Base-by-base conservation (phyloP, 495 filamentous ascomycete genomes). In the Xylaria acuta region DNA sequence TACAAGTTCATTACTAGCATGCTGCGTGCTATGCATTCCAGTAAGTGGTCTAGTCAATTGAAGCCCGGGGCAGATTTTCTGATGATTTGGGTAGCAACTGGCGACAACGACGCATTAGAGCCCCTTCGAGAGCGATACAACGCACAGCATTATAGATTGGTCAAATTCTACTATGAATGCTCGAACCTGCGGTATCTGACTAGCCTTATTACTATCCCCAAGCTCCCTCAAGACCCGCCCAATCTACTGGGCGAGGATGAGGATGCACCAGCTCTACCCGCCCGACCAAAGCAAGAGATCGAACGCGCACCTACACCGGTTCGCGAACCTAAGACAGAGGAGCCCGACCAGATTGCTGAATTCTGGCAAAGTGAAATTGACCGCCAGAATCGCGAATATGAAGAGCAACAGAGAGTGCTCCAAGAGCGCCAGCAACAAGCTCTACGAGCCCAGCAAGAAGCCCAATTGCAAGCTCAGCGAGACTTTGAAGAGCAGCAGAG, bases 121-220 rank as follows among this genome's bases (percentile, higher is more conserved):
- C 96, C 95, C 1, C 87, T 99, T 2, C 90, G 95, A 60, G 87
- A 88, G 68, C 88, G 95, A 75, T 99, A 98, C 76, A 92, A 98
- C 80, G 93, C 94, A 32, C 97, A 98, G 75, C 96, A 98, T 80
- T 92, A 98, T 82, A 92, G 96, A 32, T 88, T 99, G 22, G 92
- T 97, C 75, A 95, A 96, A 74, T 99, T 97, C 83, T 99, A 98
- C 83, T 98, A 97, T 81, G 96, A 99, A 83, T 99, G 96, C 83
- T 98, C 95, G 6, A 98, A 97, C 80, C 84, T 99, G 70, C 92
- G 95, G 67, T 99, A 99, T 78, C 87, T 99, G 67, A 98, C 96
- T 22, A 97, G 94, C 76, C 86, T 99, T 12, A 98, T 98, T 78
- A 97, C 94, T 9, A 93, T 98, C 20, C 96, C 96, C 2, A 97